Base-by-base conservation (phyloP, 2,329 filamentous ascomycete species). In the Macrophomina tecta region DNA sequence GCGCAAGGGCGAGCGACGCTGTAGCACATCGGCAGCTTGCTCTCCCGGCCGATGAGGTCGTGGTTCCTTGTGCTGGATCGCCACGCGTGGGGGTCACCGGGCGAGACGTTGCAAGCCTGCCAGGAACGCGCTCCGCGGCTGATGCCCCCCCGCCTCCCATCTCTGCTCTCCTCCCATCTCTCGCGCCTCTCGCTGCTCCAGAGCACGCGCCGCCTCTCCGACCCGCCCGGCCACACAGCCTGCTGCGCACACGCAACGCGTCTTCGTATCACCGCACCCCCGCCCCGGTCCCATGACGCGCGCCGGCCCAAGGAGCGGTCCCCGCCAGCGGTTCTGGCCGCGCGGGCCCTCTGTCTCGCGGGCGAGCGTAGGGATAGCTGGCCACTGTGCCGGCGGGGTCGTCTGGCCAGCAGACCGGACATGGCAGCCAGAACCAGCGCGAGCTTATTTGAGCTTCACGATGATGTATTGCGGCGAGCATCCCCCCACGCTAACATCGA, bases 71-170 rank as follows among this genome's bases (percentile, higher is more conserved):
- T 45, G 40, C 36, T 61, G 32, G 30, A 51, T 62, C 45, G 58
- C 58, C 45, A 62, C 58, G 58, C 58, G 58, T 62, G 58, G 58
- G 58, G 58, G 58, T 62, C 58, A 30, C 18, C 23, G 23, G 23
- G 23, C 23, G 23, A 11, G 30, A 12, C 34, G 28, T 53, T 28
- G 30, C 16, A 11, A 6, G 30, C 48, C 55, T 45, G 55, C 52
- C 53, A 58, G 53, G 53, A 36, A 58, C 53, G 23, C 23, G 23
- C 23, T 23, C 23, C 23, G 23, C 23, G 23, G 23, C 23, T 23
- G 23, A 23, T 23, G 23, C 23, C 23, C 23, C 11, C 18, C 9
- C 38, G 1, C 28, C 11, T 38, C 36, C 36, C 36, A 7, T 38
- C 36, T 38, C 36, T 11, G 12, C 30, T 5, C 52, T 14, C 32